Evolutionary conservation across 129 eudicot genomes (phyloP).

Genomic region (sunflower (Helianthus annuus)): DNA sequence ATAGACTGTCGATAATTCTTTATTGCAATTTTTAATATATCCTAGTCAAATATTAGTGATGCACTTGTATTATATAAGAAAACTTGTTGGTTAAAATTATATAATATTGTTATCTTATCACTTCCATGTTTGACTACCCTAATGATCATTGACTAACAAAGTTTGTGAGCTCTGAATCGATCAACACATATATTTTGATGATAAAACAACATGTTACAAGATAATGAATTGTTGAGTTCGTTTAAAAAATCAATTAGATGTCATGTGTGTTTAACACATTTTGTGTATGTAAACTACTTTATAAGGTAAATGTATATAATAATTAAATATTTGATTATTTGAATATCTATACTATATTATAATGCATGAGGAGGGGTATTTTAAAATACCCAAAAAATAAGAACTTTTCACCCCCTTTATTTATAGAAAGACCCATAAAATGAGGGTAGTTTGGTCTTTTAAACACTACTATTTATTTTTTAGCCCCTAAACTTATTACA

Average conservation of each 20-base stretch:
- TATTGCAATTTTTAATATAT: neutral
- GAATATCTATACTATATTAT: too few relatives aligned
- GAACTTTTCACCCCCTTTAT: too few relatives aligned
- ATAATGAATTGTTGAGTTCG: neutral
- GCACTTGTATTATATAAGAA: too few relatives aligned
- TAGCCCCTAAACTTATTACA: too few relatives aligned
- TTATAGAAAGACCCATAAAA: too few relatives aligned
- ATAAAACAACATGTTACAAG: neutral
- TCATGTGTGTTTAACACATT: neutral
- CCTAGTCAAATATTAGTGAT: neutral
- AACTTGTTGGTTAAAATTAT: neutral
- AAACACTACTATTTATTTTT: too few relatives aligned
- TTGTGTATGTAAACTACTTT: neutral
- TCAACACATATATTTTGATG: neutral
- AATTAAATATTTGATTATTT: too few relatives aligned
- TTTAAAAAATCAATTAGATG: neutral
- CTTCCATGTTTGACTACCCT: slow-evolving; percentile 1
- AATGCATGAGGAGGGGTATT: too few relatives aligned
- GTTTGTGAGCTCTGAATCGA: neutral
- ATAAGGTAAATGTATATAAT: neutral
- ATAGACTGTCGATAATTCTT: neutral
- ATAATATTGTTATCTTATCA: neutral
- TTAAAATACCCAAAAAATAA: too few relatives aligned
- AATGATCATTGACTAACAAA: neutral
- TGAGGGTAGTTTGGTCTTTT: too few relatives aligned